Evolutionary conservation across 371 early-diverging fungal genomes (phyloP).

Genomic region (Rhizopus stolonifer): DNA sequence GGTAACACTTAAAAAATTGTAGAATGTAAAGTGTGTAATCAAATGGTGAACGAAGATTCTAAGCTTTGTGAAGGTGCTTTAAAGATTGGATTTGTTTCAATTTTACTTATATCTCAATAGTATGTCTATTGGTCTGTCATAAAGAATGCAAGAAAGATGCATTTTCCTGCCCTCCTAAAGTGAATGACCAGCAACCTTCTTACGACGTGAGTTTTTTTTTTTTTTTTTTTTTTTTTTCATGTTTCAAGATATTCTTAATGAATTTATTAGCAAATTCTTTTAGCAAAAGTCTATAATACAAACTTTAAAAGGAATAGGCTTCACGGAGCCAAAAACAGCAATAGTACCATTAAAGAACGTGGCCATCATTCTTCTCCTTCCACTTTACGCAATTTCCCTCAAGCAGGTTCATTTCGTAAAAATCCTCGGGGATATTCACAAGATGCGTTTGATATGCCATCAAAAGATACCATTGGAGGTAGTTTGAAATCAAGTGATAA

Average conservation of each 20-base stretch:
- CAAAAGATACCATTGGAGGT: constrained; percentile 22
- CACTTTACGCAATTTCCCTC: constrained; percentile 29
- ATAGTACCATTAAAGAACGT: constrained; percentile 8
- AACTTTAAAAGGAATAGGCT: constrained; percentile 5
- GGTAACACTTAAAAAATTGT: constrained; percentile 18
- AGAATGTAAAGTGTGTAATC: constrained; percentile 45
- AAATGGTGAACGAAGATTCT: constrained; percentile 21
- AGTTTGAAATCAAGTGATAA: neutral
- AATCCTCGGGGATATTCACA: constrained; percentile 34
- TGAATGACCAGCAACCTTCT: constrained; percentile 47
- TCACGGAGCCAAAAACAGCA: constrained; percentile 9
- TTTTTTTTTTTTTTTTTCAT: neutral
- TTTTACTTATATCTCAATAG: too few relatives aligned
- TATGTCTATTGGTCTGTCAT: constrained; percentile 43
- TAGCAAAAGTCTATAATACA: constrained; percentile 22
- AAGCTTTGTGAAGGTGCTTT: constrained; percentile 41
- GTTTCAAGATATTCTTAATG: neutral
- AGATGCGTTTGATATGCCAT: constrained; percentile 32
- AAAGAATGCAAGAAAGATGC: constrained; percentile 37
- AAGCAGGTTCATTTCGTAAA: constrained; percentile 35
- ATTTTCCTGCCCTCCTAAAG: constrained; percentile 48
- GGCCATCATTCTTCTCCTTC: constrained; percentile 4
- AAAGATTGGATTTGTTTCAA: neutral
- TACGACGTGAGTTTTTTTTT: constrained; percentile 32
- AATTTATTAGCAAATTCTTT: constrained; percentile 17